Percentiles rank a stretch among this genome's conserved stretches.
Evolutionary conservation across 2,329 filamentous ascomycete genomes (phyloP).

Genomic region (Cercospora zeina): DNA sequence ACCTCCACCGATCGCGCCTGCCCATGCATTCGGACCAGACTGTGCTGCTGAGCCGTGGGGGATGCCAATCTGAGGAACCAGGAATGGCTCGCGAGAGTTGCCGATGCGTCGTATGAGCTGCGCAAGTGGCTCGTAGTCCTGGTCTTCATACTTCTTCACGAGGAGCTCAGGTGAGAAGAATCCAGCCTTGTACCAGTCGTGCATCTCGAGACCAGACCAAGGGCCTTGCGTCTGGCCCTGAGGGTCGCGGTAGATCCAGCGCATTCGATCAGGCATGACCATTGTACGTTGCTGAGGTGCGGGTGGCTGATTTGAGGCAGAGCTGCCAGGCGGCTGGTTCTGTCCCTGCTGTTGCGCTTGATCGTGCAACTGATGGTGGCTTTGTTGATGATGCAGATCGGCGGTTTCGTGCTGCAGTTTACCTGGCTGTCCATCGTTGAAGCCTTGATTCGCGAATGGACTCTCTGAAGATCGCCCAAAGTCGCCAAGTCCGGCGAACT

Average conservation of each 20-base stretch:
- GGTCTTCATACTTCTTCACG: conserved; percentile 91
- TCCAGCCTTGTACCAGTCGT: conserved; percentile 98
- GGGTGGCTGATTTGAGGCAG: conserved; percentile 67
- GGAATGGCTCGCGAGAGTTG: conserved; percentile 94
- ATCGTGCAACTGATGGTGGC: conserved; percentile 24
- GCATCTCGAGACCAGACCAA: conserved; percentile 97
- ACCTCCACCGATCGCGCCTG: conserved; percentile 35
- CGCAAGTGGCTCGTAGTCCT: conserved; percentile 90
- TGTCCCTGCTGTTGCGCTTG: conserved; percentile 21
- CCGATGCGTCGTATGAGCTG: conserved; percentile 94
- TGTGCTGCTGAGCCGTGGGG: conserved; percentile 71
- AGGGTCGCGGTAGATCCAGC: conserved; percentile 97
- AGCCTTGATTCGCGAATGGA: conserved; percentile 47
- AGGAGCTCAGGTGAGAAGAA: conserved; percentile 95
- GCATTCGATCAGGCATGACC: conserved; percentile 99
- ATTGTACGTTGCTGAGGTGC: conserved; percentile 76
- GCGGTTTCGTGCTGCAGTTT: conserved; percentile 25
- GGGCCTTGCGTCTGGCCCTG: conserved; percentile 90
- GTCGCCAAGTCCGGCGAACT: conserved; percentile 34
- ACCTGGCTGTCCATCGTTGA: conserved; percentile 23
- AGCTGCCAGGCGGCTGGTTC: conserved; percentile 45
- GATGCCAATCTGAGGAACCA: conserved; percentile 95
- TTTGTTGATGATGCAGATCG: conserved; percentile 27
- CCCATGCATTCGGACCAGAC: conserved; percentile 47
- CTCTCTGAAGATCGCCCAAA: conserved; percentile 55